Evolutionary conservation across 495 filamentous ascomycete species (phyloP).

Genomic region (Parachaetomium inaequale): DNA sequence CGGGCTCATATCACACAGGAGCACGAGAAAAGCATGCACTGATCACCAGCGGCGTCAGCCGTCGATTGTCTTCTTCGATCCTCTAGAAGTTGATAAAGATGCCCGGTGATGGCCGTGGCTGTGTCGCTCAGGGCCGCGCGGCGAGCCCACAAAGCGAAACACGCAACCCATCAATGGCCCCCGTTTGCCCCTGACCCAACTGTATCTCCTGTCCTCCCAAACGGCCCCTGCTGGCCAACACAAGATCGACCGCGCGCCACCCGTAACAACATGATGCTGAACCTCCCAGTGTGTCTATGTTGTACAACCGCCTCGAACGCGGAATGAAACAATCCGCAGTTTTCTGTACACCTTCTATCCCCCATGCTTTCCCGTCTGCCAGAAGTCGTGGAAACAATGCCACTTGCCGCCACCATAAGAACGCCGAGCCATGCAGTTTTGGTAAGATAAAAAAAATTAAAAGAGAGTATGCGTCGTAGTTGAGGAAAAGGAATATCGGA

Average conservation of each 20-base stretch:
- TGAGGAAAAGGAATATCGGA: not conserved
- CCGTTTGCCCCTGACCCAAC: not conserved
- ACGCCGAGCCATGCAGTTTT: constrained; percentile 11
- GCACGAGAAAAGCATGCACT: not conserved
- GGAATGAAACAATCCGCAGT: not conserved
- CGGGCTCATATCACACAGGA: not conserved
- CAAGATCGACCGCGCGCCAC: not conserved
- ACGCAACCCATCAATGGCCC: not conserved
- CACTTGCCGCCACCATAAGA: not conserved
- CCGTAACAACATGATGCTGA: not conserved
- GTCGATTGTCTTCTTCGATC: not conserved
- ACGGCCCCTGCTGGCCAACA: not conserved
- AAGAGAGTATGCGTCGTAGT: not conserved
- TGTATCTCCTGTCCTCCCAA: not conserved
- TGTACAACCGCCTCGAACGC: not conserved
- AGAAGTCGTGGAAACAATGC: not conserved
- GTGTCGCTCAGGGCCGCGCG: not conserved
- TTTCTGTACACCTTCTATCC: constrained; percentile 8
- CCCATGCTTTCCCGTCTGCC: not conserved
- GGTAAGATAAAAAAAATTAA: not conserved
- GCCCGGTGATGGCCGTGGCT: too few species aligned
- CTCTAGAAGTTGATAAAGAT: not conserved
- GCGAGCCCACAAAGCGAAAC: not conserved
- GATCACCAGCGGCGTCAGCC: not conserved
- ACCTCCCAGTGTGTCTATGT: not conserved